Conservation (phyloP, 2,329 filamentous ascomycete species). For the Claviceps maximensis region DNA sequence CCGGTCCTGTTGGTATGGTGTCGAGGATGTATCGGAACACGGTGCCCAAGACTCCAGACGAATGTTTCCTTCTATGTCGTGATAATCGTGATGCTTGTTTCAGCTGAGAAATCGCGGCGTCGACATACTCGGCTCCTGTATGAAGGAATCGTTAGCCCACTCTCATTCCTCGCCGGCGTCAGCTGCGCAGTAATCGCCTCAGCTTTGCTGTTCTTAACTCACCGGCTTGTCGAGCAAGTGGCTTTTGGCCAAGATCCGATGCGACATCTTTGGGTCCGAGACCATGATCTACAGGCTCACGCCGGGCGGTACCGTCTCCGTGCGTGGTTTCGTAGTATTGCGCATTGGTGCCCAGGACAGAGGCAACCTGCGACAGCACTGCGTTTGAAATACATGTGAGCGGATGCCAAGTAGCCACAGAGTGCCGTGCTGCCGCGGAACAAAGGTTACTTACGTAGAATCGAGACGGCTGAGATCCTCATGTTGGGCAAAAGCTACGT, state of each 20-base stretch:
- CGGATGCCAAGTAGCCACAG: slow-evolving; percentile 5
- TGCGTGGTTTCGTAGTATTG: slow-evolving; percentile 23
- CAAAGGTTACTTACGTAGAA: slow-evolving; percentile 26
- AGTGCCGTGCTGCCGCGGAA: slow-evolving; percentile 4
- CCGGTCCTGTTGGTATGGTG: slow-evolving; percentile 36
- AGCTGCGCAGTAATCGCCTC: not conserved
- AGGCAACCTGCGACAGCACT: slow-evolving; percentile 35
- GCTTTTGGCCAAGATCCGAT: slow-evolving; percentile 14
- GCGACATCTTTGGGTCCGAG: slow-evolving; percentile 19
- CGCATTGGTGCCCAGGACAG: slow-evolving; percentile 24
- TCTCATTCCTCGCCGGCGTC: not conserved
- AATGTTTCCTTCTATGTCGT: slow-evolving; percentile 30
- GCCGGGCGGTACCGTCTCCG: slow-evolving; percentile 16
- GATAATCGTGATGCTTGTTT: slow-evolving; percentile 33
- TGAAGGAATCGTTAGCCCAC: not conserved
- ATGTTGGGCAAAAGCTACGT: slow-evolving; percentile 26
- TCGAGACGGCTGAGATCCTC: slow-evolving; percentile 26
- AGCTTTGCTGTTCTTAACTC: slow-evolving; percentile 7
- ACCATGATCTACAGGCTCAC: slow-evolving; percentile 19
- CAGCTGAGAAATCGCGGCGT: slow-evolving; percentile 36
- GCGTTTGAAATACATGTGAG: slow-evolving; percentile 11
- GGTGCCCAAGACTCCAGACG: slow-evolving; percentile 29
- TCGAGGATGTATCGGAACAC: slow-evolving; percentile 32
- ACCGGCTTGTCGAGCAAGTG: slow-evolving; percentile 24
- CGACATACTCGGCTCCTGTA: slow-evolving; percentile 39